Conservation (phyloP, 148 eudicot species). For the Rhododendron henanense region DNA sequence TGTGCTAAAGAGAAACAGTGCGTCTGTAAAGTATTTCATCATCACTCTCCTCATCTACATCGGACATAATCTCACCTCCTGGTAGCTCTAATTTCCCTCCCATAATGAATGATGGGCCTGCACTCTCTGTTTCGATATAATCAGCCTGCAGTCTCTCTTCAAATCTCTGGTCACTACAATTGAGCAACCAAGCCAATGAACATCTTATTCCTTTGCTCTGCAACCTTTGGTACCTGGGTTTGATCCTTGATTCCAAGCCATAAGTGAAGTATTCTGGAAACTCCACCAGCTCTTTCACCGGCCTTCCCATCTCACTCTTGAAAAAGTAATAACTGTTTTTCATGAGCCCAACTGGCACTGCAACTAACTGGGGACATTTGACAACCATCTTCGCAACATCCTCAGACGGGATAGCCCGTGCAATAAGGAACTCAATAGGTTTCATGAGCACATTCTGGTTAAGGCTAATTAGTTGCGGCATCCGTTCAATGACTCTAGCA, state of each 20-base stretch:
- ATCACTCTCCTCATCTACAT: constrained; percentile 84
- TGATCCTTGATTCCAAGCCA: constrained; percentile 85
- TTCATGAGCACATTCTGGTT: constrained; percentile 78
- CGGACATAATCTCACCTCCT: constrained; percentile 48
- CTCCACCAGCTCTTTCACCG: constrained; percentile 77
- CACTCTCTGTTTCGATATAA: constrained; percentile 55
- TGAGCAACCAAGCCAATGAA: constrained; percentile 78
- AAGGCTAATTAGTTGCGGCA: constrained; percentile 94
- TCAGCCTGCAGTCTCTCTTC: constrained; percentile 72
- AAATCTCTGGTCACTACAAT: constrained; percentile 88
- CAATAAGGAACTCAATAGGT: constrained; percentile 69
- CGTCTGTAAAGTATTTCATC: constrained; percentile 87
- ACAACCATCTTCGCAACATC: constrained; percentile 84
- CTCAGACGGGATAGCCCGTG: constrained; percentile 38
- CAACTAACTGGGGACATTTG: constrained; percentile 80
- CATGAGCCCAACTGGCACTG: constrained; percentile 67
- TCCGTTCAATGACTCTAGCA: constrained; percentile 64
- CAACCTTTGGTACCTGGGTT: constrained; percentile 69
- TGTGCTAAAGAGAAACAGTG: constrained; percentile 67
- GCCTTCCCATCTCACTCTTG: constrained; percentile 91
- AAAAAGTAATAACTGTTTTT: constrained; percentile 88
- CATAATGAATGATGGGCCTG: constrained; percentile 70
- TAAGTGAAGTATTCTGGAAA: constrained; percentile 95
- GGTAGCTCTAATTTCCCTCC: constrained; percentile 89
- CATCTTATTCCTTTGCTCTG: constrained; percentile 67